Evolutionary conservation across 2,329 filamentous ascomycete genomes (phyloP).

Genomic region (Pseudogymnoascus sp.): DNA sequence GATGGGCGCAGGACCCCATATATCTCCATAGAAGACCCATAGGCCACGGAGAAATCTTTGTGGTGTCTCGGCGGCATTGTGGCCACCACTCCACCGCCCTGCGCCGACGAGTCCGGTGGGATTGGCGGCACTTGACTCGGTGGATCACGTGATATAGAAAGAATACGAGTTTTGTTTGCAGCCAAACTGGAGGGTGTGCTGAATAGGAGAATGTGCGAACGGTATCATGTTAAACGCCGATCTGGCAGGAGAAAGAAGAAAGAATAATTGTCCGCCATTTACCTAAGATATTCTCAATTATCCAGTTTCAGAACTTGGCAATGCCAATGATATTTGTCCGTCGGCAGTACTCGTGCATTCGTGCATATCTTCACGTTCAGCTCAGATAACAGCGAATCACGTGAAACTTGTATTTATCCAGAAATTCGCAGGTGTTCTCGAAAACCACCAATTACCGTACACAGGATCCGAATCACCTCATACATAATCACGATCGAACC

Average conservation of each 20-base stretch:
- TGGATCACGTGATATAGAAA: neutral
- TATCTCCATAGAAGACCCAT: neutral
- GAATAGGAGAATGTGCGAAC: neutral
- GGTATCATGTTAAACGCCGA: neutral
- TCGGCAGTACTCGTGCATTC: neutral
- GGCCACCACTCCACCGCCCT: neutral
- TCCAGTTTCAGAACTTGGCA: neutral
- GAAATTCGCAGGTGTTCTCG: neutral
- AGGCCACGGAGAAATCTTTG: neutral
- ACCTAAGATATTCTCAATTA: neutral
- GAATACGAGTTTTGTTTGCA: neutral
- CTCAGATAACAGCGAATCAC: neutral
- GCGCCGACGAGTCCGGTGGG: neutral
- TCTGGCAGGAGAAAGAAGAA: neutral
- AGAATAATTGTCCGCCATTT: neutral
- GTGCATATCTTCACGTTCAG: neutral
- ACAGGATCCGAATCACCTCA: neutral
- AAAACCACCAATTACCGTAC: neutral
- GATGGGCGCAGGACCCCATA: neutral
- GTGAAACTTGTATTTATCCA: neutral
- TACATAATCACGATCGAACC: neutral
- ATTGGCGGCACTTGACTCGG: conserved; percentile 2
- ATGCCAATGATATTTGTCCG: neutral
- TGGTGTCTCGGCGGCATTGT: conserved; percentile 5
- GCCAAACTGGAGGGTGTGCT: neutral